Base-by-base conservation (phyloP, 768 basidiomycete genomes). In the Leccinum uliginosum region DNA sequence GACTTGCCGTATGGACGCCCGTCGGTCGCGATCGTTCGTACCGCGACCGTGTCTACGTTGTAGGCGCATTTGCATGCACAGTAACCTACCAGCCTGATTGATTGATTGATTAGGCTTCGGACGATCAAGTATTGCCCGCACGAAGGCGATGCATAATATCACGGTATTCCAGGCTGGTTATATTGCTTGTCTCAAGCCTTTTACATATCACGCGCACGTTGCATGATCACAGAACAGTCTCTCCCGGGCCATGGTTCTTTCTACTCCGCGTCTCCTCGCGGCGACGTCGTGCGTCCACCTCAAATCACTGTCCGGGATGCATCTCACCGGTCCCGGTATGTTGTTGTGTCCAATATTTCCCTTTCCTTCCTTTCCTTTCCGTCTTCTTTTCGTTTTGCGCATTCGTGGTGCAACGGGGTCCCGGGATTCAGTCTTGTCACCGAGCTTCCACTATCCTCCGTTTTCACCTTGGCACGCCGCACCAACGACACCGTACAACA, bases 71-170 rank as follows among this genome's bases (percentile, higher is more conserved):
- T 40, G n/a, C 38, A n/a, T 40, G 9, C n/a, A n/a, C 35, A 38
- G 35, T 38, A 38, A 38, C 17, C 17, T 40, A 40, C 9, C 38
- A 40, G 17, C 35, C 35, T 38, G 35, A 38, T n/a, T 38, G 35
- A 38, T 38, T n/a, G 4, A 40, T 38, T 38, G 0, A 38, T 40
- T 5, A 40, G 38, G 38, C 50, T 50, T 38, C 51, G 19, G 47
- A 62, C 19, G 43, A 50, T 58, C 45, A 24, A 44, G 19, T 15
- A 45, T 58, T 52, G 1, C 54, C 44, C 49, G 45, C 30, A 43
- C 19, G 26, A 26, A 27, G 21, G 43, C 40, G 26, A 24, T 47
- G 5, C 12, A 19, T 10, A 26, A 26, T 45, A 50, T 11, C 45
- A 50, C 21, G n/a, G n/a, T n/a, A n/a, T 4, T 21, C 35, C 19